These are phyloP conservation scores for Pyrenochaeta sp. DNA, from an alignment of 2,329 filamentous ascomycete genomes.

Conservation along the genomic window DNA sequence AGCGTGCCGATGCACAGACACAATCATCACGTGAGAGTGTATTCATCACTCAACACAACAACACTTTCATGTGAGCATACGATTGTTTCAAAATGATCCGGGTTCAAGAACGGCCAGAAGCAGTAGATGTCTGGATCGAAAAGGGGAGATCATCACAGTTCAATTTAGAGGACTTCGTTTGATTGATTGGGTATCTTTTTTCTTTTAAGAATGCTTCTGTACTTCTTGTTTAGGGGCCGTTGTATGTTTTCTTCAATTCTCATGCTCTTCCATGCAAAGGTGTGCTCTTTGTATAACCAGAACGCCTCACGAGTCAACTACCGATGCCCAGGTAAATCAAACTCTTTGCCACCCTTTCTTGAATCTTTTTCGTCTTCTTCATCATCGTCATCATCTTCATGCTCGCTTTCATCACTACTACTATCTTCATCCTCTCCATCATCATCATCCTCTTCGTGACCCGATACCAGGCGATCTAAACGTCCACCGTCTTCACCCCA, in stretches of 20 bases:
- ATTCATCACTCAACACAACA: neutral
- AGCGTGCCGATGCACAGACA: conserved; percentile 13
- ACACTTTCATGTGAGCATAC: no score
- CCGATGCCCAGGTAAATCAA: conserved; percentile 49
- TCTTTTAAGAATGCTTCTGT: neutral
- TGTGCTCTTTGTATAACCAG: conserved; percentile 4
- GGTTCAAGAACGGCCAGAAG: no score
- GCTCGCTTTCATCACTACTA: conserved; percentile 47
- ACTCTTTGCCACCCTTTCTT: conserved; percentile 34
- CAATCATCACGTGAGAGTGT: conserved; percentile 7
- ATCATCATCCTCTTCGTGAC: conserved; percentile 39
- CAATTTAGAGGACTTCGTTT: no score
- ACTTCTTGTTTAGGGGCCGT: neutral
- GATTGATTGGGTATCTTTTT: neutral
- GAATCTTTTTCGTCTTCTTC: conserved; percentile 35
- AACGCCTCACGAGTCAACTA: conserved; percentile 27
- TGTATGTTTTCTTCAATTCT: neutral
- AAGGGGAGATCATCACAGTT: no score
- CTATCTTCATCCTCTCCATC: conserved; percentile 43
- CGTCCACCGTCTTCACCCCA: conserved; percentile 44
- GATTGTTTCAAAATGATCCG: no score
- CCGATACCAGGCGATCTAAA: conserved; percentile 30
- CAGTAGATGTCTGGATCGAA: no score
- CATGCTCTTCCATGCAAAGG: neutral
- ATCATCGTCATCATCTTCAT: conserved; percentile 39